Conservation (phyloP, 106 monocot species). For the Gastrodia elata region DNA sequence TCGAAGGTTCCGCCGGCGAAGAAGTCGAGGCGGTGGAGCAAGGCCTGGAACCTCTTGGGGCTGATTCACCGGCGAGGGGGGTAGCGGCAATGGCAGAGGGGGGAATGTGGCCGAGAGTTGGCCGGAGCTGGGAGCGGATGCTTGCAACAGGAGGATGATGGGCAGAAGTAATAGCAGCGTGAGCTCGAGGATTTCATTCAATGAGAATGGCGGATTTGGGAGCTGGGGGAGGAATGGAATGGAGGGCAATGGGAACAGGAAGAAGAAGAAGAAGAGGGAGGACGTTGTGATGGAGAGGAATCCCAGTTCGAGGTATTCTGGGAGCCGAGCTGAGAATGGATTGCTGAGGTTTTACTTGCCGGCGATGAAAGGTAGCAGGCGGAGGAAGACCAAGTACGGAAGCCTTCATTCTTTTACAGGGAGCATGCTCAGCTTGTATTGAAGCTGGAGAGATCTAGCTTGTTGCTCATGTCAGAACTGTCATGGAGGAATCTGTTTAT, state of each 20-base stretch:
- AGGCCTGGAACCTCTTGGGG: constrained; percentile 15
- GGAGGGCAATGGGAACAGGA: not conserved
- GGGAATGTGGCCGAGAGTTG: constrained; percentile 38
- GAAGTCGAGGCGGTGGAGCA: constrained; percentile 16
- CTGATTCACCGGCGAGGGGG: constrained; percentile 11
- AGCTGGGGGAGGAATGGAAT: constrained; percentile 20
- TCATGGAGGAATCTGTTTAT: not conserved
- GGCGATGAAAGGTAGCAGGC: constrained; percentile 51
- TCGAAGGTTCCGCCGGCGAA: constrained; percentile 8
- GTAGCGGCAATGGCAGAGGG: constrained; percentile 11
- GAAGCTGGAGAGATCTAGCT: not conserved
- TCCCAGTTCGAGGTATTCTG: constrained; percentile 68
- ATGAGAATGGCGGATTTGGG: constrained; percentile 28
- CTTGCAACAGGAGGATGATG: constrained; percentile 26
- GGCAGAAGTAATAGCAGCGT: constrained; percentile 60
- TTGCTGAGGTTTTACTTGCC: constrained; percentile 78
- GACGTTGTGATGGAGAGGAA: constrained; percentile 59
- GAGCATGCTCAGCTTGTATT: constrained; percentile 66
- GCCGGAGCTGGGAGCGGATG: constrained; percentile 30
- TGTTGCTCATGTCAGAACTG: constrained; percentile 9
- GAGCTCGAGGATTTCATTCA: constrained; percentile 53
- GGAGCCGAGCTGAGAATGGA: constrained; percentile 48
- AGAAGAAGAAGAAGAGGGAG: constrained; percentile 8
- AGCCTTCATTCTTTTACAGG: constrained; percentile 42
- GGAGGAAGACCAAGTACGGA: constrained; percentile 22